A percentile compares a stretch with the other conserved stretches of the same genome.
These are phyloP conservation scores for Pyrenophora teres DNA, from an alignment of 2,329 filamentous ascomycete genomes.

Conservation along the genomic window DNA sequence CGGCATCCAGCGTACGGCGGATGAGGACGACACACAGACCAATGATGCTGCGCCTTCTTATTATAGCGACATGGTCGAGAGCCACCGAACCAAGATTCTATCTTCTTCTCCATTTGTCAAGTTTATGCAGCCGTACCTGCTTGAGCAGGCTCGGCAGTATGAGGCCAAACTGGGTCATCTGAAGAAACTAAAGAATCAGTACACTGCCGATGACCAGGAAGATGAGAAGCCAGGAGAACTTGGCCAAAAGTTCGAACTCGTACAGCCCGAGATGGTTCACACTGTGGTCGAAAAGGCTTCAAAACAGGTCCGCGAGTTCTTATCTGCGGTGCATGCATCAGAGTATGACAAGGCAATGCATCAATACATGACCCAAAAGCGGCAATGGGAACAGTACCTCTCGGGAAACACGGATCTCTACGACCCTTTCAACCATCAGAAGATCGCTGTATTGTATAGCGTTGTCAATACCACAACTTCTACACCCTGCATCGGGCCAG, in stretches of 20 bases:
- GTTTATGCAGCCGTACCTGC: slow-evolving; percentile 89
- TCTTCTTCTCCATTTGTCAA: slow-evolving; percentile 96
- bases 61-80: slow-evolving; percentile 92
- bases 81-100: slow-evolving; percentile 88
- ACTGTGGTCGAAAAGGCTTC: slow-evolving; percentile 78
- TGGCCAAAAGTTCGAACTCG: slow-evolving; percentile 80
- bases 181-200: slow-evolving; percentile 79
- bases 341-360: slow-evolving; percentile 96
- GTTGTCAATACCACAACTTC: slow-evolving; percentile 92
- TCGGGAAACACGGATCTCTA: slow-evolving; percentile 87
- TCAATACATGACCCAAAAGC: slow-evolving; percentile 90
- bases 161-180: slow-evolving; percentile 83
- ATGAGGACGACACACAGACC: slow-evolving; percentile 57
- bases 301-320: slow-evolving; percentile 85
- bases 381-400: slow-evolving; percentile 95
- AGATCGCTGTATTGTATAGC: slow-evolving; percentile 92
- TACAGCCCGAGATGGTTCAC: slow-evolving; percentile 95
- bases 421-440: slow-evolving; percentile 93
- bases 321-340: slow-evolving; percentile 93
- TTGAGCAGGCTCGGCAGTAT: slow-evolving; percentile 90
- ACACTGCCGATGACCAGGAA: slow-evolving; percentile 43
- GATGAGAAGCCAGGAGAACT: slow-evolving; percentile 39
- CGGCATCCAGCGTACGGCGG: slow-evolving; percentile 3
- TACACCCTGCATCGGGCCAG: slow-evolving; percentile 89
- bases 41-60: slow-evolving; percentile 87